Conservation (phyloP, 2,329 filamentous ascomycete genomes). For the Periglandula ipomoeae region DNA sequence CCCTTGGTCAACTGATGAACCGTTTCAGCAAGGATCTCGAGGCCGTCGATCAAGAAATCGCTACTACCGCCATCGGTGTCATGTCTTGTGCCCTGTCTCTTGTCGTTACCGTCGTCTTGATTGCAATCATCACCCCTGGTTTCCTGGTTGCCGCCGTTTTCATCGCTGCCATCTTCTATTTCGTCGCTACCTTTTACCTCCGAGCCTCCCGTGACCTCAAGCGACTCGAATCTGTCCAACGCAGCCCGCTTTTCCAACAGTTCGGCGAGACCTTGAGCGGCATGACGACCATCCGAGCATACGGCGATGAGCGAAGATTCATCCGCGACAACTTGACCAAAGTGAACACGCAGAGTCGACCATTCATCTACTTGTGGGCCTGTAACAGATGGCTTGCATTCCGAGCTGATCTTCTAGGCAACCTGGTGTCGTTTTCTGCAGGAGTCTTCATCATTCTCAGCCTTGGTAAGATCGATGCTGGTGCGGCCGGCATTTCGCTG, state of each 20-base stretch:
- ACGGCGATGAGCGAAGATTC: conserved; percentile 88
- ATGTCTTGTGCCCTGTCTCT: conserved; percentile 58
- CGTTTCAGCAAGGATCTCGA: conserved; percentile 97
- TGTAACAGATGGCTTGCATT: conserved; percentile 95
- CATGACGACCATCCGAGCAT: conserved; percentile 93
- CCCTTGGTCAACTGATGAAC: conserved; percentile 94
- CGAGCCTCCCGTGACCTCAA: conserved; percentile 92
- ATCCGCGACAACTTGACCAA: conserved; percentile 81
- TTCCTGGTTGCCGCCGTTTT: conserved; percentile 83
- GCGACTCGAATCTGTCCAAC: conserved; percentile 84
- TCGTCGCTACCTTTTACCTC: conserved; percentile 82
- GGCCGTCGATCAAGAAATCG: conserved; percentile 89
- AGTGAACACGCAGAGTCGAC: conserved; percentile 84
- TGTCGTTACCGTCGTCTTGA: conserved; percentile 77
- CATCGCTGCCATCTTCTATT: conserved; percentile 73
- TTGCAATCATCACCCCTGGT: conserved; percentile 78
- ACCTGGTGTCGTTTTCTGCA: conserved; percentile 86
- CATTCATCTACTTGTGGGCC: conserved; percentile 94
- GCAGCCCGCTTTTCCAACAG: conserved; percentile 93
- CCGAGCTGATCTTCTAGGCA: conserved; percentile 81
- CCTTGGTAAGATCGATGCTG: conserved; percentile 75
- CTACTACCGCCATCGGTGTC: conserved; percentile 75
- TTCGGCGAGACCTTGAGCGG: conserved; percentile 93
- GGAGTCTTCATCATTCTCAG: conserved; percentile 84
- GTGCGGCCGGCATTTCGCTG: conserved; percentile 84